Percentiles rank a stretch among this genome's conserved stretches.
Evolutionary conservation across 2,329 filamentous ascomycete genomes (phyloP).

Genomic region (Fusarium sp.): DNA sequence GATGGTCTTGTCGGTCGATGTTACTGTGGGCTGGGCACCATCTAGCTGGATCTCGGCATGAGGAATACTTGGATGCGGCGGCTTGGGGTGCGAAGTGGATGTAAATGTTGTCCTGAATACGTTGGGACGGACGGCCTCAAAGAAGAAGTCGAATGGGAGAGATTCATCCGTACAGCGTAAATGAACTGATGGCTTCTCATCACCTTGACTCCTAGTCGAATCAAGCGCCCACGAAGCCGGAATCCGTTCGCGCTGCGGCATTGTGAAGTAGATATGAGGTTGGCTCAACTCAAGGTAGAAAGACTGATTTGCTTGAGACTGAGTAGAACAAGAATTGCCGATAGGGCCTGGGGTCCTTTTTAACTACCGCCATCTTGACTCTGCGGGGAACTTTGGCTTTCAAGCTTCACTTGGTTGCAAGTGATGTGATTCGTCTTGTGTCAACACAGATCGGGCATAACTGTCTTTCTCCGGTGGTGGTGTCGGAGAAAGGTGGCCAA

Average conservation of each 20-base stretch:
- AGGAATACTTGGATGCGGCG: constrained; percentile 69
- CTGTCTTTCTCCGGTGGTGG: not conserved
- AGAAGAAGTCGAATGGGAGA: constrained; percentile 64
- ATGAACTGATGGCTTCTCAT: constrained; percentile 26
- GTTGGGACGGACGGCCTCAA: constrained; percentile 68
- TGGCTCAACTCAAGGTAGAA: not conserved
- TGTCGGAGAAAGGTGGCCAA: not conserved
- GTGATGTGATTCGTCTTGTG: not conserved
- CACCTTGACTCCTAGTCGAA: constrained; percentile 46
- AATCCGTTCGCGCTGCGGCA: constrained; percentile 47
- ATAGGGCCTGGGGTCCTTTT: not conserved
- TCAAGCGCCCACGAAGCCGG: constrained; percentile 41
- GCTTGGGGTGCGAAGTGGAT: constrained; percentile 67
- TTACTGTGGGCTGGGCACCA: constrained; percentile 44
- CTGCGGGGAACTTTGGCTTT: not conserved
- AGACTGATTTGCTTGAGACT: too few species aligned
- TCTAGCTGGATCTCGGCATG: constrained; percentile 52
- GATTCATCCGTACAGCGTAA: constrained; percentile 39
- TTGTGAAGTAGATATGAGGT: not conserved
- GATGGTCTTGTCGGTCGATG: constrained; percentile 48
- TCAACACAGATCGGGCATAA: not conserved
- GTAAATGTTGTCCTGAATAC: constrained; percentile 75
- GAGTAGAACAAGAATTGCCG: not conserved
- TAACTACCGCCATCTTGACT: not conserved
- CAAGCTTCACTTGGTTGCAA: not conserved